These are phyloP conservation scores for Kurtzmaniella quercitrusa DNA, from an alignment of 1,139 yeast genomes.

Conservation along the genomic window DNA sequence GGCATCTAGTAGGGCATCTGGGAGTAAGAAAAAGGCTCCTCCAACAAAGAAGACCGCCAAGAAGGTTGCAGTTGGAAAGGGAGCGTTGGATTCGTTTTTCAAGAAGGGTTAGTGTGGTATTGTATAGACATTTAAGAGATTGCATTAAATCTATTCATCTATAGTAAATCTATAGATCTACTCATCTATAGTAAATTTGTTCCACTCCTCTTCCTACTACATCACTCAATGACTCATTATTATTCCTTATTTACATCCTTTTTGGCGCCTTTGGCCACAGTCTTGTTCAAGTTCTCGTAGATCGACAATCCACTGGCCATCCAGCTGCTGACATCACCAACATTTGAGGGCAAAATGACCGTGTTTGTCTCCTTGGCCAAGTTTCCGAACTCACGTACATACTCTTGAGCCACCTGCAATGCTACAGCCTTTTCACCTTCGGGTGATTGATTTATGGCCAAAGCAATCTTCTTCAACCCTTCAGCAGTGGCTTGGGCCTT, in stretches of 20 bases:
- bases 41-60: slow-evolving; percentile 15
- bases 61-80: slow-evolving; percentile 51
- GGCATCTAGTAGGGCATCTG: slow-evolving; percentile 12
- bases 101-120: slow-evolving; percentile 18
- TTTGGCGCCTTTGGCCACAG: slow-evolving; percentile 3
- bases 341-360: slow-evolving; percentile 69
- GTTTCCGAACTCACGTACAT: slow-evolving; percentile 76
- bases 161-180: too few species aligned
- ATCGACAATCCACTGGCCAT: slow-evolving; percentile 78
- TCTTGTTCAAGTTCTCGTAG: slow-evolving; percentile 48
- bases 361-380: slow-evolving; percentile 81
- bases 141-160: too few species aligned
- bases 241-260: slow-evolving; percentile 5
- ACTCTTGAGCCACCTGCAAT: slow-evolving; percentile 78
- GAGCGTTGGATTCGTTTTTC: slow-evolving; percentile 63
- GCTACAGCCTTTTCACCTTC: slow-evolving; percentile 75
- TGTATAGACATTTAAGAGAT: background rate
- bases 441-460: slow-evolving; percentile 62
- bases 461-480: slow-evolving; percentile 61
- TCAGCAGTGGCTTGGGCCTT: slow-evolving; percentile 76
- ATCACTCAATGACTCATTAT: background rate
- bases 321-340: slow-evolving; percentile 71
- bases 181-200: too few species aligned
- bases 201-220: too few species aligned
- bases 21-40: slow-evolving; percentile 16